Evolutionary conservation across 2,329 filamentous ascomycete genomes (phyloP), one percentile per base, ranked within the genome.

Genomic region (Ophiosphaerella herpotricha): DNA sequence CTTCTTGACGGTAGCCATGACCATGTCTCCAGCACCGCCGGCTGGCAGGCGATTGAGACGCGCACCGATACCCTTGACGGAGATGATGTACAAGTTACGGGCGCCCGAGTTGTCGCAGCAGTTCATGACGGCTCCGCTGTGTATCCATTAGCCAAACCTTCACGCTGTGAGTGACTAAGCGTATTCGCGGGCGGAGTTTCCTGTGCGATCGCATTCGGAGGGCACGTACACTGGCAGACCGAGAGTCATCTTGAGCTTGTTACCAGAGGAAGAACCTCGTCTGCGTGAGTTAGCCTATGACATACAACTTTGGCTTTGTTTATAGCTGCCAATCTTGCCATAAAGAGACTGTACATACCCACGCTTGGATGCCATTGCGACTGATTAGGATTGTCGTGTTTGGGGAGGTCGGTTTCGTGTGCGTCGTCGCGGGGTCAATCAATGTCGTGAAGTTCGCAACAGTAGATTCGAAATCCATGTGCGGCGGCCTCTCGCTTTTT

Each of bases 191-290:
- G 36, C 32, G 35, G 40, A 42, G 32, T 26, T 34, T 36, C 11
- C 32, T 44, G 32, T 23, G 51, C 43, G 44, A 58, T 60, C 55
- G 62, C 48, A 54, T 52, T 55, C 55, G 54, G 52, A 48, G 50
- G 48, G 43, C 55, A 90, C 91, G 80, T 96, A 97, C 92, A 96
- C 91, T 82, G 94, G 94, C 75, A 99, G 91, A 97, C 91, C 94
- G 82, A 99, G 91, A 80, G 94, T 97, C 94, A 99, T 99, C 90
- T 96, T 97, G 76, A 97, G 90, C 90, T 99, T 99, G 90, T 95
- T 95, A 87, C 94, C 94, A 76, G 92, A 89, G 85, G 91, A 89
- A 89, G 89, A 90, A 86, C 91, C 83, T 75, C 84, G 81, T 78
- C 83, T 84, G 66, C 67, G 32, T 11, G 40, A n/a, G 57, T 73